Evolutionary conservation across 2,329 filamentous ascomycete species (phyloP), one percentile per base, ranked within the genome.

Genomic region (Nothomitra cinnamomea): DNA sequence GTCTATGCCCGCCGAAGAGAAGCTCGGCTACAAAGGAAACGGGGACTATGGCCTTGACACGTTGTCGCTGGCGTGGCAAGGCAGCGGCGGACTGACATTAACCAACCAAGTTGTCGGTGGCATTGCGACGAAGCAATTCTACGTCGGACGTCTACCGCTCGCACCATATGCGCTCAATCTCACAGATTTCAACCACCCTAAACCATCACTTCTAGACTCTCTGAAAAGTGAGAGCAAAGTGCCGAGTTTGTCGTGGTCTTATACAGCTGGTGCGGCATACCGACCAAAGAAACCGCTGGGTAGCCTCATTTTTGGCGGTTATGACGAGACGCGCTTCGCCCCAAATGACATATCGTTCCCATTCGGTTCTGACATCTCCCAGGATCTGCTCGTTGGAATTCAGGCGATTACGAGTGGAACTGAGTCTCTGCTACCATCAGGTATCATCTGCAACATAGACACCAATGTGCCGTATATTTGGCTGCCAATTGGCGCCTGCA

Each of bases 211-310:
- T 63, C 67, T 55, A 67, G 68, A 61, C 62, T 75, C 54, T 69
- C 75, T 63, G 66, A 75, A 59, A 69, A 76, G 60, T 66, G 76
- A 75, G 54, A 75, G 76, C 7, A 69, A 67, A 54, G 83, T 87
- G 49, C 80, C 83, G 1, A 87, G 83, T 62, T 72, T 85, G 57
- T 85, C 81, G 42, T 87, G 84, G 62, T 83, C 81, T 52, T 88
- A 82, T 63, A 87, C 84, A 2, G 83, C 83, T 38, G 85, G 85
- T 10, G 28, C 28, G 28, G 5, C 28, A 5, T 32, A 32, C 28
- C 28, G 28, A n/a, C n/a, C n/a, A n/a, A n/a, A n/a, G n/a, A n/a
- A n/a, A n/a, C n/a, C n/a, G n/a, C n/a, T n/a, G n/a, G n/a, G n/a
- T n/a, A n/a, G n/a, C n/a, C n/a, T n/a, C n/a, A n/a, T n/a, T n/a